phyloP scores from a whole-genome alignment of 495 filamentous ascomycete genomes.

The Xylaria sp. region DNA sequence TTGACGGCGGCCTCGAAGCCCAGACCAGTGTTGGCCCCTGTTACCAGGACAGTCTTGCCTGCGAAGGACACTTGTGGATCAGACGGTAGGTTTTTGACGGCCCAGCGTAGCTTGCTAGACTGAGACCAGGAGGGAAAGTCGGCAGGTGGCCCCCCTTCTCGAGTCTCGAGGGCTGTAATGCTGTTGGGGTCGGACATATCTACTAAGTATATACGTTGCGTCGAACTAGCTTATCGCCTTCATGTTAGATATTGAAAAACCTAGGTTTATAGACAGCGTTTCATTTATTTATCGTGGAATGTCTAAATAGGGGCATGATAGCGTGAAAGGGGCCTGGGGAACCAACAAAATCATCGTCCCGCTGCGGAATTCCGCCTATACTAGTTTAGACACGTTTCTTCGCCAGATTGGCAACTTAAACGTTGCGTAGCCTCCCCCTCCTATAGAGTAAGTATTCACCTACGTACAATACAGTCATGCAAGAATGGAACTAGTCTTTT shows the following conservation, averaged over 20 bases:
- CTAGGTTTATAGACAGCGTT: not conserved
- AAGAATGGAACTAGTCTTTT: too few species aligned
- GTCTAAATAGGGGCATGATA: not conserved
- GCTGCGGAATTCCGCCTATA: too few species aligned
- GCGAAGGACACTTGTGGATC: conserved; percentile 31
- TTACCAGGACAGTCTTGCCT: conserved; percentile 56
- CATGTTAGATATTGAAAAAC: not conserved
- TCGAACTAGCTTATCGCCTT: not conserved
- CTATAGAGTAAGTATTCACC: too few species aligned
- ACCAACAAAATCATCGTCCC: too few species aligned
- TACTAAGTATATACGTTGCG: not conserved
- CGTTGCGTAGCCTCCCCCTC: too few species aligned
- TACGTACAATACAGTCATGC: too few species aligned
- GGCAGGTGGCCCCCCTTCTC: not conserved
- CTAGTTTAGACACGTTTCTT: too few species aligned
- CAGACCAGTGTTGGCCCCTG: conserved; percentile 59
- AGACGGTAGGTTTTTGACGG: not conserved
- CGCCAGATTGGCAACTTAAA: too few species aligned
- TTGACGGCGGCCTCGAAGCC: conserved; percentile 56
- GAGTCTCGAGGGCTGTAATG: not conserved
- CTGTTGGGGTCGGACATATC: not conserved
- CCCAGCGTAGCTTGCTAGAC: not conserved
- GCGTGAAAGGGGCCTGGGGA: not conserved
- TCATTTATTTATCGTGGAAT: not conserved
- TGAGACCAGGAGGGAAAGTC: not conserved